Evolutionary conservation across 257 asterid species (phyloP), one percentile per base, ranked within the genome.

Genomic region (Solanum rostratum): DNA sequence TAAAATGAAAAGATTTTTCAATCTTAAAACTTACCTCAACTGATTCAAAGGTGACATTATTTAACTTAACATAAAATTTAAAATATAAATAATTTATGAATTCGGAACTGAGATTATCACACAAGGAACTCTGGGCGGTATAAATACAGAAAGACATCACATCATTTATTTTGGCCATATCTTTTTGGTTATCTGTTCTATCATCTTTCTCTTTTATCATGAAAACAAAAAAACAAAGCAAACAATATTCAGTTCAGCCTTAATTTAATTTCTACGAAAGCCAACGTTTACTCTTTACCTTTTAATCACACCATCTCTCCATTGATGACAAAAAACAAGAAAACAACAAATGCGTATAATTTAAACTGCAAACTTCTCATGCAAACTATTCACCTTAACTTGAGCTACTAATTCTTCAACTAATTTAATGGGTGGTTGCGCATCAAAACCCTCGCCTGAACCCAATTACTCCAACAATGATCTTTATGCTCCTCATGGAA

Each of bases 381-480:
- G 84, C 84, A 30, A 45, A 65, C 11, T 65, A 14, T 65, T 15
- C 45, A 65, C 19, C 29, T 74, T 43, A n/a, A n/a, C n/a, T n/a
- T 62, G 68, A 84, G 68, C 57, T 74, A 79, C 68, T 52, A 19
- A 52, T 57, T 82, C 10, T 52, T 37, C 19, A 24, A 18, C 59
- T 66, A 39, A n/a, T 46, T 16, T 20, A 85, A 94, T 94, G 98
- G 98, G 98, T 62, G 79, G 60, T 49, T 94, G 98, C 85, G 85
- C 92, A 85, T 94, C 97, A 11, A 94, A 87, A 85, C 93, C 93
- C 10, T 90, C 91, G 84, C 87, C 70, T 18, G 45, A 76, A 18
- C 80, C 18, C 62, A 84, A 84, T 78, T 82, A 81, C 14, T 84
- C 90, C 5, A 37, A 63, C 54, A 83, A 81, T 20, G 20, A 43